Conservation (phyloP, 108 stramenopile species). For the Stephanodiscus minutulus region DNA sequence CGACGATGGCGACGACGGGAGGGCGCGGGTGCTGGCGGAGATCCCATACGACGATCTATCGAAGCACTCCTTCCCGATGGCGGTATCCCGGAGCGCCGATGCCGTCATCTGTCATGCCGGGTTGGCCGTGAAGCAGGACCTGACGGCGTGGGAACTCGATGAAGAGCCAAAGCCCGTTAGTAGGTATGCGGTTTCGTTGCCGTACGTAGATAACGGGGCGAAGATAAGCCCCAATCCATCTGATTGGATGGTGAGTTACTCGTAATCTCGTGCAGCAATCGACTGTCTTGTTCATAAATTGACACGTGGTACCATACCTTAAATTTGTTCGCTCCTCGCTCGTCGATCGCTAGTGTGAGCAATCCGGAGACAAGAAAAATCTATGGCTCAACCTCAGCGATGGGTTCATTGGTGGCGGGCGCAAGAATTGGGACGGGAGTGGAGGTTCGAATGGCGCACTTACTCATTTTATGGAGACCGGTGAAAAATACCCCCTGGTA, state of each 20-base stretch:
- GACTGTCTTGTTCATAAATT: neutral
- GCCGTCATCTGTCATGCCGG: slow-evolving; percentile 91
- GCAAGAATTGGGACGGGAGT: slow-evolving; percentile 97
- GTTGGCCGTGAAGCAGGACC: slow-evolving; percentile 77
- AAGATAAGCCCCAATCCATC: slow-evolving; percentile 65
- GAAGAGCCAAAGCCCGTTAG: slow-evolving; percentile 71
- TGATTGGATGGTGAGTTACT: slow-evolving; percentile 60
- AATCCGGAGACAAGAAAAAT: slow-evolving; percentile 83
- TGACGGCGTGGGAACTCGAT: slow-evolving; percentile 79
- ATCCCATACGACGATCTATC: slow-evolving; percentile 61
- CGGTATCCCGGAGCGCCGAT: slow-evolving; percentile 69
- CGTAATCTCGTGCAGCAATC: neutral
- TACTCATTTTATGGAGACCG: slow-evolving; percentile 93
- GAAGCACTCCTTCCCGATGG: slow-evolving; percentile 62
- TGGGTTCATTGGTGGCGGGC: slow-evolving; percentile 96
- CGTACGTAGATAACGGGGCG: slow-evolving; percentile 83
- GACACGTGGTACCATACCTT: no score
- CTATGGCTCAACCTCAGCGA: slow-evolving; percentile 98
- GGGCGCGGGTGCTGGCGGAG: slow-evolving; percentile 40
- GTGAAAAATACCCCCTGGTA: slow-evolving; percentile 89
- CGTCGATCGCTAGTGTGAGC: slow-evolving; percentile 51
- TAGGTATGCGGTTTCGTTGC: slow-evolving; percentile 66
- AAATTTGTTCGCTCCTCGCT: neutral
- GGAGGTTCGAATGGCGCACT: slow-evolving; percentile 96
- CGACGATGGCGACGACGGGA: slow-evolving; percentile 22